Percentiles rank a stretch among this genome's conserved stretches.
Evolutionary conservation across 106 monocot genomes (phyloP).

Genomic region (Phalaenopsis equestris): DNA sequence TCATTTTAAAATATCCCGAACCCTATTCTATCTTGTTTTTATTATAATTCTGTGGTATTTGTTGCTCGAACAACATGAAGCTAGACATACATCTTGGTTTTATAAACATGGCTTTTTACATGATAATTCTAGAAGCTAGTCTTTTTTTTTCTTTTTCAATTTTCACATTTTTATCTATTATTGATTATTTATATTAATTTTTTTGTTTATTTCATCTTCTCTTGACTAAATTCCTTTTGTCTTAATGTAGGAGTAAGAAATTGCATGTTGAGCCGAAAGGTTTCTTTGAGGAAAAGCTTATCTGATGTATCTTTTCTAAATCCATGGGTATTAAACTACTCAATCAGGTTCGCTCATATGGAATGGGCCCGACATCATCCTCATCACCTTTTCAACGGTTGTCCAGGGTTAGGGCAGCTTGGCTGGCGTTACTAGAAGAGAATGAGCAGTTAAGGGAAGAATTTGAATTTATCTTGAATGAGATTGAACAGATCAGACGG

Average conservation of each 20-base stretch:
- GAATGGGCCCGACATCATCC: background rate
- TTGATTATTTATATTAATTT: background rate
- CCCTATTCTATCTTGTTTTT: background rate
- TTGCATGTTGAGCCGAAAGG: background rate
- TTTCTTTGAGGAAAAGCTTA: background rate
- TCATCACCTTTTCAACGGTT: background rate
- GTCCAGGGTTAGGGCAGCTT: background rate
- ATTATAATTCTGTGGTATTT: background rate
- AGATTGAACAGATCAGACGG: background rate
- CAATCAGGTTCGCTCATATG: background rate
- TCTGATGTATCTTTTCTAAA: background rate
- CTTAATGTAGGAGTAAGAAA: background rate
- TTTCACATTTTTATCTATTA: too few relatives aligned
- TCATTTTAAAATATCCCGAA: background rate
- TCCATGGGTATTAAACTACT: background rate
- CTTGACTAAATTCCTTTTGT: background rate
- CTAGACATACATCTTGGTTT: background rate
- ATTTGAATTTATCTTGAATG: background rate
- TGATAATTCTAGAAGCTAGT: background rate
- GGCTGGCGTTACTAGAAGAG: background rate
- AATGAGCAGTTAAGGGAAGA: background rate
- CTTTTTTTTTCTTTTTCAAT: too few relatives aligned
- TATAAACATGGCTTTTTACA: background rate
- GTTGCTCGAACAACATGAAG: background rate
- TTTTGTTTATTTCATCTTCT: background rate